phyloP scores from a whole-genome alignment of 2,329 filamentous ascomycete genomes.

The Hypoxylon sp. region DNA sequence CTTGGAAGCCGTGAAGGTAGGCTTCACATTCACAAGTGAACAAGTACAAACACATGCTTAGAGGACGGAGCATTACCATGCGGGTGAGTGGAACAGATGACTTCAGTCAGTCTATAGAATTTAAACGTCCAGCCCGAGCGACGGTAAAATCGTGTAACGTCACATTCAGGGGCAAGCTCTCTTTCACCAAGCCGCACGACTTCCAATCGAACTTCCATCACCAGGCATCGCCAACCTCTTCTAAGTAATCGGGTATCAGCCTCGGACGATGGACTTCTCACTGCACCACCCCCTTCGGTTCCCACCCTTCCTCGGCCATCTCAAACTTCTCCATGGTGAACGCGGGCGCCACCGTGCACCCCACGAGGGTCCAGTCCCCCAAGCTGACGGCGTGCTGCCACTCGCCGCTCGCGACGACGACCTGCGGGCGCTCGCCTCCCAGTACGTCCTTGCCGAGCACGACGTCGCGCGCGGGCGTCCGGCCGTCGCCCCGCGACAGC shows the following conservation, averaged over 20 bases:
- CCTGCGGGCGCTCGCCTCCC: slow-evolving; percentile 56
- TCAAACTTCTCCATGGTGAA: slow-evolving; percentile 47
- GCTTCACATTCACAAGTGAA: no score
- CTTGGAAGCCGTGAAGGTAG: no score
- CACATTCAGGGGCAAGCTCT: no score
- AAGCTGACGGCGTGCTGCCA: slow-evolving; percentile 61
- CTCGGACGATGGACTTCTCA: neutral
- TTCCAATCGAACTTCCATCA: neutral
- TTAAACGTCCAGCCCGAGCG: no score
- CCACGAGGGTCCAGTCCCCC: slow-evolving; percentile 63
- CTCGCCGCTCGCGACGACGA: slow-evolving; percentile 54
- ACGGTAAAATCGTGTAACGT: no score
- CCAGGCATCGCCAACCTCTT: neutral
- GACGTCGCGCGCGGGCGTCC: slow-evolving; percentile 50
- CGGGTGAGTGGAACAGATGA: no score
- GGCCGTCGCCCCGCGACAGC: slow-evolving; percentile 58
- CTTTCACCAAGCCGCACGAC: no score
- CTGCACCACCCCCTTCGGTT: slow-evolving; percentile 27
- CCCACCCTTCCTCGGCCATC: slow-evolving; percentile 47
- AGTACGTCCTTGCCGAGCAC: slow-evolving; percentile 57
- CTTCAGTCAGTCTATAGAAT: no score
- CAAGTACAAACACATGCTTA: no score
- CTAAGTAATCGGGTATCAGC: no score
- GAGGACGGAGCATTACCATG: no score
- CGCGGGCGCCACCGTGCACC: slow-evolving; percentile 46